Evolutionary conservation across 345 rosid genomes (phyloP).

Genomic region (Dimocarpus longan): DNA sequence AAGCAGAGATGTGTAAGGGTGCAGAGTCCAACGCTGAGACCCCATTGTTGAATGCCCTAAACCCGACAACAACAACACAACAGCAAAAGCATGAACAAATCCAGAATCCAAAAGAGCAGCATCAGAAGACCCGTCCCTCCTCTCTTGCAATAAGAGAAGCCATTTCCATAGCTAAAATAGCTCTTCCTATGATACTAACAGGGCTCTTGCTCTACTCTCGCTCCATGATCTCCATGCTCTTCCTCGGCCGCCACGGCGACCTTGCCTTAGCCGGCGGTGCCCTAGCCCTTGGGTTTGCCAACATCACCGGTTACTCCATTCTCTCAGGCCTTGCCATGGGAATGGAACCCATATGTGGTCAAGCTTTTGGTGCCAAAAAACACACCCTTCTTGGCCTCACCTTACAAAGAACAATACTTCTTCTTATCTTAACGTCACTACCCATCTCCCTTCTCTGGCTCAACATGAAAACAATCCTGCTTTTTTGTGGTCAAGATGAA

Average conservation of each 20-base stretch:
- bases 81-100: conserved; percentile 1
- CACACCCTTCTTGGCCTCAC: conserved; percentile 56
- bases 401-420: conserved; percentile 64
- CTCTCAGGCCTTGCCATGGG: conserved; percentile 92
- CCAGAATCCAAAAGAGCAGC: conserved; percentile 6
- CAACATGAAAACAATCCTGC: conserved; percentile 62
- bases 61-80: conserved; percentile 9
- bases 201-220: conserved; percentile 80
- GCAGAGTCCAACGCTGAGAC: conserved; percentile 10
- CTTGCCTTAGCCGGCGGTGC: conserved; percentile 83
- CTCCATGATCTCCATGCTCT: conserved; percentile 80
- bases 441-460: conserved; percentile 80
- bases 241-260: conserved; percentile 75
- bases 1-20: conserved; percentile 6
- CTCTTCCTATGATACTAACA: conserved; percentile 71
- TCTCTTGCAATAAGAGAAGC: conserved; percentile 46
- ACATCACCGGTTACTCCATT: conserved; percentile 86
- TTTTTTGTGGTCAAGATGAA: conserved; percentile 62
- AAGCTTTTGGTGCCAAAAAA: conserved; percentile 79
- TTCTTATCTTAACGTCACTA: conserved; percentile 58
- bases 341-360: conserved; percentile 91
- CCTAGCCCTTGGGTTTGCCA: conserved; percentile 82
- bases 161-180: conserved; percentile 50
- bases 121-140: conserved; percentile 22
- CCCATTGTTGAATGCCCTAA: conserved; percentile 16